phyloP scores from a whole-genome alignment of 2,329 filamentous ascomycete genomes.

The Paecilomyces sp. region DNA sequence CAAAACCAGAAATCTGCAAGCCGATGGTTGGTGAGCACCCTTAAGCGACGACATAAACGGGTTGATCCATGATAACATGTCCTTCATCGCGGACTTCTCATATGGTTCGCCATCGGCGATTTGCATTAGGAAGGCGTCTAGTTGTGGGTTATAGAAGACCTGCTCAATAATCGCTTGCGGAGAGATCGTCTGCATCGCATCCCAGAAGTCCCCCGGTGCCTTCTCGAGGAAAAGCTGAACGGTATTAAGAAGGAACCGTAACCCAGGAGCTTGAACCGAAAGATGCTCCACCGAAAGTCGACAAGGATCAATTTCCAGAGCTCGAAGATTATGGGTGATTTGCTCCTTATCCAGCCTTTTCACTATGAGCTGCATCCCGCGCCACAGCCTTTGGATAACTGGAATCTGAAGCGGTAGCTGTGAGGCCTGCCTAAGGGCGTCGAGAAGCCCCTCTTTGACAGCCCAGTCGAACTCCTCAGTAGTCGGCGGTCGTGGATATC shows the following conservation, averaged over 20 bases:
- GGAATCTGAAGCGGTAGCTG: constrained; percentile 44
- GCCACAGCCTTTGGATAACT: constrained; percentile 69
- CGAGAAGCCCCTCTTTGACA: constrained; percentile 64
- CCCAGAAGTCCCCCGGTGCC: constrained; percentile 77
- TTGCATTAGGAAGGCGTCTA: constrained; percentile 48
- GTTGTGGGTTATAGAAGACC: constrained; percentile 67
- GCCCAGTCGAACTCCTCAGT: constrained; percentile 80
- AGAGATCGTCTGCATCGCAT: constrained; percentile 73
- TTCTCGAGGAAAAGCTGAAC: constrained; percentile 67
- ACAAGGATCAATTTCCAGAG: constrained; percentile 65
- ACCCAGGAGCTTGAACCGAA: constrained; percentile 52
- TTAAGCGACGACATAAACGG: constrained; percentile 73
- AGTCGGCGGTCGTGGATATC: constrained; percentile 57
- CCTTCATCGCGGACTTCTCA: constrained; percentile 50
- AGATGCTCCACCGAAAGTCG: constrained; percentile 59
- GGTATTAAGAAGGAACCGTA: constrained; percentile 63
- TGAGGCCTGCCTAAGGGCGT: constrained; percentile 58
- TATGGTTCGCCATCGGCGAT: constrained; percentile 46
- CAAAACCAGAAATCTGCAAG: constrained; percentile 70
- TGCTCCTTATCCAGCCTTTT: constrained; percentile 64
- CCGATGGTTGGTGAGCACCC: constrained; percentile 66
- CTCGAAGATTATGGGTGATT: constrained; percentile 70
- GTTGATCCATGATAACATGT: constrained; percentile 69
- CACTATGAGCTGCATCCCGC: constrained; percentile 67
- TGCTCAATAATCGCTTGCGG: constrained; percentile 77